phyloP scores from a whole-genome alignment of 495 filamentous ascomycete genomes.

The Aspergillus heteromorphus region DNA sequence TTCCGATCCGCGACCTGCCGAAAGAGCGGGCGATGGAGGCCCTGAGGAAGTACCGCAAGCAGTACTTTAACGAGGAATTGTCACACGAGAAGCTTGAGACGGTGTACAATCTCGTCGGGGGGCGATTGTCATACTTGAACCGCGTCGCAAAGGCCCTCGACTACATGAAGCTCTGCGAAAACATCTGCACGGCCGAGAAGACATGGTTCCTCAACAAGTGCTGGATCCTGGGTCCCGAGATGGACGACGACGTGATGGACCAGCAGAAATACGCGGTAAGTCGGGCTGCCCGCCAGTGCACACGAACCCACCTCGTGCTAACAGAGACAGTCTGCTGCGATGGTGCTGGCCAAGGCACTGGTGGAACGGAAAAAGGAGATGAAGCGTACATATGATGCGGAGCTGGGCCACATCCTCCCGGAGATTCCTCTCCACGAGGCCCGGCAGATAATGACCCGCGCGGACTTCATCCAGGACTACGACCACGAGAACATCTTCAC shows the following conservation, averaged over 20 bases:
- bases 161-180: constrained; percentile 69
- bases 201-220: constrained; percentile 94
- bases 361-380: constrained; percentile 74
- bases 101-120: constrained; percentile 80
- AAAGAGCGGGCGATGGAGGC: constrained; percentile 71
- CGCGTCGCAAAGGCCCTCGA: constrained; percentile 76
- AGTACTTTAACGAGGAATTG: constrained; percentile 58
- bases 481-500: constrained; percentile 95
- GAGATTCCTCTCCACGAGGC: constrained; percentile 78
- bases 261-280: constrained; percentile 89
- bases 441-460: constrained; percentile 87
- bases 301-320: background rate
- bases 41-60: constrained; percentile 65
- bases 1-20: constrained; percentile 73
- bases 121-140: constrained; percentile 78
- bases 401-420: constrained; percentile 71
- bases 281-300: constrained; percentile 3
- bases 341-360: constrained; percentile 86
- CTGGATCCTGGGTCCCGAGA: constrained; percentile 84
- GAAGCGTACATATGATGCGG: constrained; percentile 54
- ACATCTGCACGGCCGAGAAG: constrained; percentile 77
- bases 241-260: constrained; percentile 99
- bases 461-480: constrained; percentile 88
- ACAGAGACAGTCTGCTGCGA: constrained; percentile 65
- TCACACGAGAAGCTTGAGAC: constrained; percentile 55